These are phyloP conservation scores for Pyrus betulifolia DNA, from an alignment of 306 rosid genomes.

Conservation along the genomic window DNA sequence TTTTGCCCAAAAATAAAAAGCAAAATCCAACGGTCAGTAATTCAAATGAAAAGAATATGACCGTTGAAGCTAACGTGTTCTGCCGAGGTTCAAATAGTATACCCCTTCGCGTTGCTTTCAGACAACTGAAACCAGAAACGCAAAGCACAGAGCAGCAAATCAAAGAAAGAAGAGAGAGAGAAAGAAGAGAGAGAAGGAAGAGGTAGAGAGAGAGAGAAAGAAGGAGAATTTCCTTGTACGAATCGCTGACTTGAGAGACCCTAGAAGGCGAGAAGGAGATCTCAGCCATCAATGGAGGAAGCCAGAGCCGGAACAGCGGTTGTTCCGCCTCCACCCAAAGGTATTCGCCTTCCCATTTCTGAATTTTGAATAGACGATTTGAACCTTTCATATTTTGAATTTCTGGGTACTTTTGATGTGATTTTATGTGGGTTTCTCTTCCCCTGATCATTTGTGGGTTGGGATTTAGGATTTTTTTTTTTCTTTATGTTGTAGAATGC, in stretches of 20 bases:
- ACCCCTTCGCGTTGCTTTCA: not conserved
- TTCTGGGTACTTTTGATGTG: too few species aligned
- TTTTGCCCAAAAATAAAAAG: not conserved
- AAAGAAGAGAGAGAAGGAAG: not conserved
- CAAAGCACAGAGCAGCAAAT: not conserved
- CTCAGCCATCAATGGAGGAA: not conserved
- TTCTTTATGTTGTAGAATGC: not conserved
- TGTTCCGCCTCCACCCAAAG: conserved; percentile 6
- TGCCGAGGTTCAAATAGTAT: not conserved
- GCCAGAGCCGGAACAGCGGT: not conserved
- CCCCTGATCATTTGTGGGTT: not conserved
- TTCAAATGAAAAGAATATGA: not conserved
- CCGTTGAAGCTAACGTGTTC: not conserved
- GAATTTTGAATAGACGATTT: not conserved
- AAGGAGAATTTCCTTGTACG: not conserved
- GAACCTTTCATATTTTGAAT: not conserved
- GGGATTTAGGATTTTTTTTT: not conserved
- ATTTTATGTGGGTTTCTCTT: not conserved
- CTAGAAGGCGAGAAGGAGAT: not conserved
- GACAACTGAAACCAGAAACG: not conserved
- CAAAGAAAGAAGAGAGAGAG: not conserved
- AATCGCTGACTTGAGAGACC: not conserved
- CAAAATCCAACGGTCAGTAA: not conserved
- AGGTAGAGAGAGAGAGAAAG: not conserved
- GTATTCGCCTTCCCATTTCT: not conserved